Evolutionary conservation across 208 protist genomes (phyloP).

Genomic region (Wallacemonas sp.): DNA sequence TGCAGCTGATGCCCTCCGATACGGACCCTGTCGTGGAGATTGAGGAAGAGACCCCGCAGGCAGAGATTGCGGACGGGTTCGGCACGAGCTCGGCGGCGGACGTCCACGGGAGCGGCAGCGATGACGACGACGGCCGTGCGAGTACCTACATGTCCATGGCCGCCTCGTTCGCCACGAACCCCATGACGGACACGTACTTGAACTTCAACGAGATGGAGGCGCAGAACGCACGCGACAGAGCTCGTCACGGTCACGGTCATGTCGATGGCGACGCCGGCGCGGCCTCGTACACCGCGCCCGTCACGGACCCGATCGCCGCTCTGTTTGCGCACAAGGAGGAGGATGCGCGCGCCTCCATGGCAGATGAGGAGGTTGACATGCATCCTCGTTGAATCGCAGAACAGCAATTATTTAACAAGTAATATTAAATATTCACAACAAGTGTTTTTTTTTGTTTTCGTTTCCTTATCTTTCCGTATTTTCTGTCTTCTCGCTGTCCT

Average conservation of each 20-base stretch:
- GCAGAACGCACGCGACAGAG: slow-evolving; percentile 18
- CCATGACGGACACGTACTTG: slow-evolving; percentile 25
- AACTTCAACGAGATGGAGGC: slow-evolving; percentile 26
- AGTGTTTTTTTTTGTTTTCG: no score
- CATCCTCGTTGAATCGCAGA: not conserved
- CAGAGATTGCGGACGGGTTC: no score
- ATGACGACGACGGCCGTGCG: not conserved
- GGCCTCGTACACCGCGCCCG: not conserved
- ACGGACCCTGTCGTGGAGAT: no score
- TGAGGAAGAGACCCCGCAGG: no score
- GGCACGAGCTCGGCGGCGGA: not conserved
- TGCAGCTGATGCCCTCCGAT: slow-evolving; percentile 18
- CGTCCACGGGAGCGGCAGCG: no score
- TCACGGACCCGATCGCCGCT: slow-evolving; percentile 11
- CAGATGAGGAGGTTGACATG: not conserved
- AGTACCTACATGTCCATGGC: slow-evolving; percentile 31
- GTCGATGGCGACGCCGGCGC: no score
- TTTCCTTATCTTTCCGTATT: not conserved
- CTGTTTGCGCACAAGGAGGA: slow-evolving; percentile 1
- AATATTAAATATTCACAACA: no score
- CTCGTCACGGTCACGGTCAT: no score
- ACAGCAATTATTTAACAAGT: no score
- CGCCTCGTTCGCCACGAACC: slow-evolving; percentile 37
- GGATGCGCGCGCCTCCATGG: not conserved
- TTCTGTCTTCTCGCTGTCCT: not conserved